phyloP scores from a whole-genome alignment of 495 filamentous ascomycete genomes.

The Cercophora scortea region DNA sequence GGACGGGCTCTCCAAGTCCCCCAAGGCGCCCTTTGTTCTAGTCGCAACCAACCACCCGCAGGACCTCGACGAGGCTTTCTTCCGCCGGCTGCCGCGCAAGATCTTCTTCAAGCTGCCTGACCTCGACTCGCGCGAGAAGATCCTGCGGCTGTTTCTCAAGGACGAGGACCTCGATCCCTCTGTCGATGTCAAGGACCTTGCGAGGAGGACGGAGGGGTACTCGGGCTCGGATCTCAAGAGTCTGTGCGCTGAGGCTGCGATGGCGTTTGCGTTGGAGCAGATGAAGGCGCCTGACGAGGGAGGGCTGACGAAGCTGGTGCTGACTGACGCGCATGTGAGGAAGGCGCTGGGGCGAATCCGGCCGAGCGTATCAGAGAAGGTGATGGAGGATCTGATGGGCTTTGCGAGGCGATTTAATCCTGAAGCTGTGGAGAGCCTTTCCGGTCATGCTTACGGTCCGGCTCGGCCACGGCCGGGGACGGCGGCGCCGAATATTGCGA shows the following conservation, averaged over 20 bases:
- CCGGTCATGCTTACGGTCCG: too few species aligned
- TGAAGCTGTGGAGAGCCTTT: too few species aligned
- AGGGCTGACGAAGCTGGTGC: too few species aligned
- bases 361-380: not conserved
- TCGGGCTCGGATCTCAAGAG: slow-evolving; percentile 20
- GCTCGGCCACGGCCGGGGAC: too few species aligned
- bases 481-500: too few species aligned
- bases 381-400: not conserved
- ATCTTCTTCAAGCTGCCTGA: slow-evolving; percentile 13
- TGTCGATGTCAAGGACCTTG: not conserved
- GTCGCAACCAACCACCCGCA: slow-evolving; percentile 18
- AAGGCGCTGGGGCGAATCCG: not conserved
- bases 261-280: not conserved
- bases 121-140: not conserved
- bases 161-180: slow-evolving; percentile 5
- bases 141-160: slow-evolving; percentile 9
- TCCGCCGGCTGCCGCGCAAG: slow-evolving; percentile 10
- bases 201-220: slow-evolving; percentile 5
- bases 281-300: not conserved
- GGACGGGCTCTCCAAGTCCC: slow-evolving; percentile 11
- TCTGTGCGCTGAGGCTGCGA: slow-evolving; percentile 7
- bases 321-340: not conserved
- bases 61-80: slow-evolving; percentile 15
- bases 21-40: slow-evolving; percentile 8
- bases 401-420: too few species aligned